Conservation (phyloP, 2,329 filamentous ascomycete genomes). For the Sclerotinia minor region DNA sequence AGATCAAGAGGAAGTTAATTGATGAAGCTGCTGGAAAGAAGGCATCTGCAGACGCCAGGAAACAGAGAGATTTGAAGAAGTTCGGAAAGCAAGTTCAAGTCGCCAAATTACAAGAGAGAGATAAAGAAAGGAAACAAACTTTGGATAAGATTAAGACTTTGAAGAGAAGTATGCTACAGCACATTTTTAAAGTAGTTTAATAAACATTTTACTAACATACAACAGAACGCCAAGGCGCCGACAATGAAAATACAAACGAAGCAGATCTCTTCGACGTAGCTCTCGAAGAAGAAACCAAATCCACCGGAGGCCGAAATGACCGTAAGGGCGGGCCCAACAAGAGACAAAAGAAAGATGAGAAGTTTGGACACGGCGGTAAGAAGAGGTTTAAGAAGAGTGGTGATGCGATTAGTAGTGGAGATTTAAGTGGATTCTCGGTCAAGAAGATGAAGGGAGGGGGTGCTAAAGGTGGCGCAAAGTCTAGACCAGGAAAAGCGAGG, state of each 20-base stretch:
- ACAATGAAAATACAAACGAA: slow-evolving; percentile 62
- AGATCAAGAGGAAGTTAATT: slow-evolving; percentile 88
- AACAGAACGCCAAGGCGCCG: slow-evolving; percentile 78
- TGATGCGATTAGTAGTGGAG: slow-evolving; percentile 78
- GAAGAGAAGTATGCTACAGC: slow-evolving; percentile 80
- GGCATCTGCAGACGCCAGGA: slow-evolving; percentile 85
- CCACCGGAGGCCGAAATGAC: slow-evolving; percentile 28
- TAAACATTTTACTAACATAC: slow-evolving; percentile 33
- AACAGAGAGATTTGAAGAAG: slow-evolving; percentile 94
- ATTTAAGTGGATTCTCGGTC: slow-evolving; percentile 75
- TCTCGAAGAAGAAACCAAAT: slow-evolving; percentile 57
- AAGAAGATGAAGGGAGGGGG: slow-evolving; percentile 78
- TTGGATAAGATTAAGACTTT: slow-evolving; percentile 92
- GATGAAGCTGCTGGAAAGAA: slow-evolving; percentile 93
- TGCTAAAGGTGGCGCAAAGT: slow-evolving; percentile 33
- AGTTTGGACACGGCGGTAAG: slow-evolving; percentile 95
- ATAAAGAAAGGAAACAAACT: slow-evolving; percentile 88
- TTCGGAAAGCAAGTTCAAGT: slow-evolving; percentile 98
- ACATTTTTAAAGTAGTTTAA: slow-evolving; percentile 19
- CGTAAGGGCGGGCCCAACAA: slow-evolving; percentile 57
- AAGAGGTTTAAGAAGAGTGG: slow-evolving; percentile 90
- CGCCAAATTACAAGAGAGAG: slow-evolving; percentile 90
- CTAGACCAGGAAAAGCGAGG: slow-evolving; percentile 51
- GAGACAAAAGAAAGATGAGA: slow-evolving; percentile 89
- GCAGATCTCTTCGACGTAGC: slow-evolving; percentile 89